Evolutionary conservation across 306 rosid genomes (phyloP), one percentile per base, ranked within the genome.

Genomic region (Lathyrus aphaca): DNA sequence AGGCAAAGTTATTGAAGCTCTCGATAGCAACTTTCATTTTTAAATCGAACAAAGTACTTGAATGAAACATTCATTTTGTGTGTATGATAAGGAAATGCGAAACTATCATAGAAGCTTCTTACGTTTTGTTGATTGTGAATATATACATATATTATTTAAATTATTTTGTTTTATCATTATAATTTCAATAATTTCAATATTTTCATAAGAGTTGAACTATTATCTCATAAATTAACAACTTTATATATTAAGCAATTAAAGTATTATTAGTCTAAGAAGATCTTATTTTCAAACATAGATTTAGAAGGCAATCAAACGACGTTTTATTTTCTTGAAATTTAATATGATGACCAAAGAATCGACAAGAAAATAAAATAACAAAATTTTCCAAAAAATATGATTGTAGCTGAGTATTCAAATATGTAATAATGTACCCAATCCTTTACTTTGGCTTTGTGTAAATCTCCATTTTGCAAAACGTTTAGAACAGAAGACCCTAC

Each of bases 251-350:
- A 42, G 5, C 51, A 45, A 45, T 14, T 14, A 17, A 50, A 50
- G 0, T 18, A 0, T 17, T 8, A 18, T 9, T 50, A 18, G 19
- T 50, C 13, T 18, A 50, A 50, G 10, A 16, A 25, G 10, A 50
- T 53, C 15, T 64, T 44, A 45, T 64, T 44, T 77, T 77, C 76
- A 63, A 71, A 64, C 63, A 54, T 77, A 55, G 64, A 35, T 35
- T 35, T 35, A 35, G 10, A 14, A 39, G 35, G 14, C 50, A 62
- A 64, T 70, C 54, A 71, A 64, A 2, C 7, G n/a, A 50, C 16
- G 12, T 64, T 32, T 55, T 43, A 44, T 37, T 55, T 70, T 72
- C 48, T n/a, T 42, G 23, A 12, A 40, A 44, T 0, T 43, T 53
- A 39, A 71, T 44, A 71, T 1, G 27, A 71, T 4, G 11, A 71